Percentiles rank a stretch among this genome's conserved stretches.
Evolutionary conservation across 192 early-diverging fungal species (phyloP).

Genomic region (Coemansia nantahalensis): DNA sequence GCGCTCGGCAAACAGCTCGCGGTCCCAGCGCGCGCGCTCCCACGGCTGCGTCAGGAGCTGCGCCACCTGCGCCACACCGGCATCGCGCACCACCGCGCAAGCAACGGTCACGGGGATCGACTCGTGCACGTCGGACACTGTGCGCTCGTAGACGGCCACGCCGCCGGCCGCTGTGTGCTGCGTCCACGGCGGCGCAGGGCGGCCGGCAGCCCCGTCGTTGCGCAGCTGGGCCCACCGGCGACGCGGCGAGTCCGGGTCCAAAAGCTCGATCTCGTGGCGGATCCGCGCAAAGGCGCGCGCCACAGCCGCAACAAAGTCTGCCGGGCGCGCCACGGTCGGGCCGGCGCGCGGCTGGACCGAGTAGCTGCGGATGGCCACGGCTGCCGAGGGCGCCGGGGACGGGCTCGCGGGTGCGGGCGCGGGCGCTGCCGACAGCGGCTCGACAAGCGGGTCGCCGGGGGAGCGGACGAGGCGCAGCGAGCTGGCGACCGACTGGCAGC

Average conservation of each 20-base stretch:
- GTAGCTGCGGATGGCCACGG: constrained; percentile 26
- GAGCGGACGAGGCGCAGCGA: constrained; percentile 7
- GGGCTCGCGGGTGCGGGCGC: background rate
- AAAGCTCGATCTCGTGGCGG: constrained; percentile 25
- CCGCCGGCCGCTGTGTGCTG: constrained; percentile 1
- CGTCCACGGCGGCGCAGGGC: background rate
- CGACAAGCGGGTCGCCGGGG: constrained; percentile 12
- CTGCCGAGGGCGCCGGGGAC: background rate
- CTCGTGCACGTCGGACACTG: constrained; percentile 9
- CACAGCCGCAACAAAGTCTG: constrained; percentile 19
- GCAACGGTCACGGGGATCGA: constrained; percentile 40
- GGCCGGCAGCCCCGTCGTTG: background rate
- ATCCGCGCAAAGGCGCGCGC: constrained; percentile 26
- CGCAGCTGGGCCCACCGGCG: constrained; percentile 17
- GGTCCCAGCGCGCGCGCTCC: constrained; percentile 17
- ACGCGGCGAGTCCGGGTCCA: constrained; percentile 20
- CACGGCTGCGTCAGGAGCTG: constrained; percentile 14
- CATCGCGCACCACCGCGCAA: constrained; percentile 20
- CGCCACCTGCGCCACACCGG: constrained; percentile 3
- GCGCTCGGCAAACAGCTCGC: constrained; percentile 16
- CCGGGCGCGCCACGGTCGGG: constrained; percentile 14
- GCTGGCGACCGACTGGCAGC: constrained; percentile 33
- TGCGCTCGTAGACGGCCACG: constrained; percentile 18
- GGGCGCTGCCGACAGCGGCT: constrained; percentile 12
- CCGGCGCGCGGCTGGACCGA: constrained; percentile 11